Evolutionary conservation across 768 basidiomycete genomes (phyloP), one percentile per base, ranked within the genome.

Genomic region (Botryobasidium botryosum): DNA sequence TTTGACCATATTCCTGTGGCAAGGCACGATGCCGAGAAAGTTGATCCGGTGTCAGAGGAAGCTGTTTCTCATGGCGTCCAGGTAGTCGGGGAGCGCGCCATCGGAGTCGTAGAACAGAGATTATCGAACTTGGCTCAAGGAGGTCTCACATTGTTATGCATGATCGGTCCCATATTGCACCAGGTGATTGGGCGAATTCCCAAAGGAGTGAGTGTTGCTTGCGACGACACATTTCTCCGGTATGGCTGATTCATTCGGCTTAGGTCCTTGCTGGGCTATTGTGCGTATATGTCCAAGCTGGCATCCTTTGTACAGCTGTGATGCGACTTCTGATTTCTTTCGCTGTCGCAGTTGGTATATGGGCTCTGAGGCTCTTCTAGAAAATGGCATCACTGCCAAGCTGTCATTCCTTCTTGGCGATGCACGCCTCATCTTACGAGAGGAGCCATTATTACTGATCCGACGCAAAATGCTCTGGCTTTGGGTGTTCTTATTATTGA

Each of bases 111-210:
- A 3, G 90, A 96, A 57, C 90, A 94, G 61, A 70, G 90, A n/a
- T 75, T 86, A 8, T 91, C 86, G 6, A 91, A 94, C 57, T 68
- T 94, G 17, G 79, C 76, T 0, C 83, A 94, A 59, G 86, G 91
- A 18, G 60, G 72, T 10, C 60, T 86, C 27, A 84, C 74, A 55
- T 69, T 94, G 5, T 75, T 87, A 15, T 68, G 90, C 18, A 73
- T 94, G 50, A 77, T 75, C 0, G 73, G 76, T 0, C 90, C 88
- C 0, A 82, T 94, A 57, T 59, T 94, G 36, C 79, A 82, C 52
- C n/a, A n/a, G n/a, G 67, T 91, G 20, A 62, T 92, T 23, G 68
- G 71, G 29, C 64, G 86, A 47, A 83, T 94, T 47, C 86, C 88
- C 0, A 67, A 85, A 58, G 79, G 71, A 57, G 55, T 54, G 43